phyloP scores from a whole-genome alignment of 371 early-diverging fungal genomes.

The Actinomucor elegans region DNA sequence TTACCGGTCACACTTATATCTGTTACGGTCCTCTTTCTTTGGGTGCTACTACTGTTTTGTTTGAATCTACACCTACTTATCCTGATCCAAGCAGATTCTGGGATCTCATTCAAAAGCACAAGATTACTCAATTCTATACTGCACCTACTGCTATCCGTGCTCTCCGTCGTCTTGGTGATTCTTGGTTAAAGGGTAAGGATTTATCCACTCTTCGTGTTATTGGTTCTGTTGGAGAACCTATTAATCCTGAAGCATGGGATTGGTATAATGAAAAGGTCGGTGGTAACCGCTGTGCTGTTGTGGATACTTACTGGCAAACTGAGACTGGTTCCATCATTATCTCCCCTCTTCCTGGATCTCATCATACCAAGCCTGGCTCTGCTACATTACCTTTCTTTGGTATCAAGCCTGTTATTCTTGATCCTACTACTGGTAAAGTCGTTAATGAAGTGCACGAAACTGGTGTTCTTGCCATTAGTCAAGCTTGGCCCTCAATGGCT shows the following conservation, averaged over 20 bases:
- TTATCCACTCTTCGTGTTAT: conserved; percentile 84
- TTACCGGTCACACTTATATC: conserved; percentile 64
- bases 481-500: conserved; percentile 95
- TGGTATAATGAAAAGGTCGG: conserved; percentile 95
- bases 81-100: conserved; percentile 83
- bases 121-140: conserved; percentile 96
- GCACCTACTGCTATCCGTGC: conserved; percentile 98
- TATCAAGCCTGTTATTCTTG: conserved; percentile 84
- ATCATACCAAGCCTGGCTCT: conserved; percentile 89
- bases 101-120: conserved; percentile 81
- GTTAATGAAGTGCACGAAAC: conserved; percentile 74
- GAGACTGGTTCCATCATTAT: conserved; percentile 96
- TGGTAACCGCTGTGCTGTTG: conserved; percentile 78
- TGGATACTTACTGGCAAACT: conserved; percentile 97
- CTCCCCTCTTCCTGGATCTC: conserved; percentile 86
- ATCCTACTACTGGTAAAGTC: conserved; percentile 76
- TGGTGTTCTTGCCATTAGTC: conserved; percentile 86
- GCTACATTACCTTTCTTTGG: conserved; percentile 98
- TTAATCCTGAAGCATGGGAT: conserved; percentile 95
- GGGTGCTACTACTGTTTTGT: conserved; percentile 91
- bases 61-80: conserved; percentile 90
- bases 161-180: conserved; percentile 83
- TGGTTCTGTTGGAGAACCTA: conserved; percentile 98
- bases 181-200: conserved; percentile 69
- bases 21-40: conserved; percentile 92